Conservation (phyloP, 768 basidiomycete genomes). For the Tricholoma flavovirens region DNA sequence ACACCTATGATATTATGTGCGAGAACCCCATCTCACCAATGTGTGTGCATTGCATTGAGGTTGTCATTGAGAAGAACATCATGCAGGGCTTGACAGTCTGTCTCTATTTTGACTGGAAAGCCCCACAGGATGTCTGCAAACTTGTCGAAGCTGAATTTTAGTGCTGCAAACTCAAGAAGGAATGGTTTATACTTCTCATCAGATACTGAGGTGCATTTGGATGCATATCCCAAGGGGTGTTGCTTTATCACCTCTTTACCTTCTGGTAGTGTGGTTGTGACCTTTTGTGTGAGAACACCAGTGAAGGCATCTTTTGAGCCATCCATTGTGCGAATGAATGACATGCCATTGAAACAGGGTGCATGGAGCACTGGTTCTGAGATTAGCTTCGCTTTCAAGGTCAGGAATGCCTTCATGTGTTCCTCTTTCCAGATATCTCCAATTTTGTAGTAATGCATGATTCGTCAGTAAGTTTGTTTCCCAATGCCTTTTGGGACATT, state of each 20-base stretch:
- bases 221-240: slow-evolving; percentile 19
- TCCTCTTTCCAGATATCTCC: too few species aligned
- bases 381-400: too few species aligned
- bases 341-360: too few species aligned
- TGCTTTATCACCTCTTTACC: slow-evolving; percentile 12
- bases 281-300: slow-evolving; percentile 24
- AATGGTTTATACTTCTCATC: slow-evolving; percentile 22
- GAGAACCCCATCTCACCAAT: slow-evolving; percentile 23
- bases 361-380: too few species aligned
- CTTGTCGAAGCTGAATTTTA: slow-evolving; percentile 26
- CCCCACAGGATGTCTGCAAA: slow-evolving; percentile 22
- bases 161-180: slow-evolving; percentile 27
- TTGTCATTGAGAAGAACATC: slow-evolving; percentile 22
- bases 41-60: slow-evolving; percentile 16
- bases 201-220: too few species aligned
- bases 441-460: too few species aligned
- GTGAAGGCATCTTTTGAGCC: slow-evolving; percentile 31
- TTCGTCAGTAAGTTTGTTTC: too few species aligned
- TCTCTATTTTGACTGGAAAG: slow-evolving; percentile 24
- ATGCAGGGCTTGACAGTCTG: slow-evolving; percentile 26
- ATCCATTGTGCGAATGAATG: slow-evolving; percentile 32
- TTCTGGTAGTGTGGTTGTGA: slow-evolving; percentile 10
- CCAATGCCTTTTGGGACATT: too few species aligned
- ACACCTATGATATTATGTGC: slow-evolving; percentile 20
- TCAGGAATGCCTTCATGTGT: too few species aligned